phyloP scores from a whole-genome alignment of 78 protist genomes.

The Bigelowiella natans region DNA sequence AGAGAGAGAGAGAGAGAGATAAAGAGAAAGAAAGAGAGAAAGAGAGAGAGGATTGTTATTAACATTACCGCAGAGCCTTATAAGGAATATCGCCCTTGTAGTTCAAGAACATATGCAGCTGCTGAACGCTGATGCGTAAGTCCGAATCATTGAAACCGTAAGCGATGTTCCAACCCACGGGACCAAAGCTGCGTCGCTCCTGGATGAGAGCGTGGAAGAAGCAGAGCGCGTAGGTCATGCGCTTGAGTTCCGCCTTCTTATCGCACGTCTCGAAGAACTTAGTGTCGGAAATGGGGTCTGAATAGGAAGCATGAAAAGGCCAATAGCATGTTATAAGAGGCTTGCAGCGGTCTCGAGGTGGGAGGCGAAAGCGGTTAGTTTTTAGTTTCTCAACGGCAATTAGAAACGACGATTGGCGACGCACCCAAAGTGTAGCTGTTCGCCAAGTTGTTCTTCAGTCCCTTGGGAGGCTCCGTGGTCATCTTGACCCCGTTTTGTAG shows the following conservation, averaged over 20 bases:
- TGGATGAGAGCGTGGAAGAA: not conserved
- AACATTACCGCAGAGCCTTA: no score
- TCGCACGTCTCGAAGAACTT: no score
- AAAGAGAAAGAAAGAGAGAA: not conserved
- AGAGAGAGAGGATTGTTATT: not conserved
- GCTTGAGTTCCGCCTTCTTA: no score
- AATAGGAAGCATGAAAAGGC: no score
- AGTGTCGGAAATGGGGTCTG: no score
- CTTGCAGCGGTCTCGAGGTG: no score
- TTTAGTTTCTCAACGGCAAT: not conserved
- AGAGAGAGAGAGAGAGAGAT: not conserved
- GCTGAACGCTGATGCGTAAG: no score
- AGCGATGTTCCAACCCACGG: not conserved
- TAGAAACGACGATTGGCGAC: conserved; percentile 8
- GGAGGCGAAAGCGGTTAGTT: no score
- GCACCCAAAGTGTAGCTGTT: not conserved
- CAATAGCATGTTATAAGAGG: no score
- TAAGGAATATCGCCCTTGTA: no score
- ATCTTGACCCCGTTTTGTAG: conserved; percentile 41
- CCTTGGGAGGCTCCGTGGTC: conserved; percentile 45
- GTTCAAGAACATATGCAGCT: no score
- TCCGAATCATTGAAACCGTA: not conserved
- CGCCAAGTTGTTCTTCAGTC: conserved; percentile 4
- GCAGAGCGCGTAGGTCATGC: not conserved
- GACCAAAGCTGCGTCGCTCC: not conserved